phyloP scores from a whole-genome alignment of 1,284 basidiomycete genomes.

The Marasmius fiardii region DNA sequence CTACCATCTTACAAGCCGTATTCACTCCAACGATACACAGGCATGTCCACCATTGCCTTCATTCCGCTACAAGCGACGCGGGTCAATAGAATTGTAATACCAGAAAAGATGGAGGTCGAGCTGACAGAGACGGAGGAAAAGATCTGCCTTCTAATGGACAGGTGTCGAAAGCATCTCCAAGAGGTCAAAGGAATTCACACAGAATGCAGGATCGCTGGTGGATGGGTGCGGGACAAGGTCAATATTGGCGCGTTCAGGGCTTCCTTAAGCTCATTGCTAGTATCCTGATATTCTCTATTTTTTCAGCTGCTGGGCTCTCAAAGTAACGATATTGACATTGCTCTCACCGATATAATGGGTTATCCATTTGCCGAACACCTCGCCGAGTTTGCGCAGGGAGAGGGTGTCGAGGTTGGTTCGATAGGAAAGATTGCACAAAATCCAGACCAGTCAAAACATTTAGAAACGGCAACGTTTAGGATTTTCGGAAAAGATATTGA shows the following conservation, averaged over 20 bases:
- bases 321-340: conserved; percentile 94
- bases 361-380: conserved; percentile 86
- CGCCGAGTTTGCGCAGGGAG: conserved; percentile 57
- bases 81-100: conserved; percentile 18
- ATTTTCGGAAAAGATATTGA: conserved; percentile 87
- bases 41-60: not conserved
- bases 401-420: conserved; percentile 56
- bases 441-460: conserved; percentile 96
- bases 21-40: not conserved
- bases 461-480: conserved; percentile 93
- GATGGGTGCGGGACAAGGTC: conserved; percentile 98
- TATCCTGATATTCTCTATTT: conserved; percentile 9
- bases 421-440: conserved; percentile 88
- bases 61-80: not conserved
- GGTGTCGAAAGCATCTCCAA: conserved; percentile 56
- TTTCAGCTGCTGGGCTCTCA: conserved; percentile 76
- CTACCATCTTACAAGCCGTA: not conserved
- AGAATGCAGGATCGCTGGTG: conserved; percentile 87
- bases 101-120: conserved; percentile 33
- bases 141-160: conserved; percentile 66
- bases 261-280: conserved; percentile 13
- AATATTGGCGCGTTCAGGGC: conserved; percentile 18
- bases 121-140: conserved; percentile 55
- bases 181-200: conserved; percentile 51
- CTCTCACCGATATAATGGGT: conserved; percentile 88